These are phyloP conservation scores for Cystobasidium slooffiae DNA, from an alignment of 1,284 basidiomycete genomes.

Conservation along the genomic window DNA sequence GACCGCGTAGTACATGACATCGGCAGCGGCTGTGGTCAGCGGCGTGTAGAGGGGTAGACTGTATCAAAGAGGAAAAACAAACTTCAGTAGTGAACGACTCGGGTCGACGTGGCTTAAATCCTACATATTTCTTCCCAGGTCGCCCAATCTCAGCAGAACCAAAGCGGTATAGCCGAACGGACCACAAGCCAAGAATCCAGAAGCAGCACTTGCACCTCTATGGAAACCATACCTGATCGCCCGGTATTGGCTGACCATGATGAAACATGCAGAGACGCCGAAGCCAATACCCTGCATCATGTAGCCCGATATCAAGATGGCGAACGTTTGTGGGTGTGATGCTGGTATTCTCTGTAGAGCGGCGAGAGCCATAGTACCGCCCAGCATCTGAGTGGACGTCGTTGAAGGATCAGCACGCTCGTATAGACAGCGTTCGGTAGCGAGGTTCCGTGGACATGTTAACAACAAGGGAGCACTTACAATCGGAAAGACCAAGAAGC, in stretches of 20 bases:
- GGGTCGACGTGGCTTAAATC: background rate
- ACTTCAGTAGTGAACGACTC: background rate
- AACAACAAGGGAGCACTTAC: background rate
- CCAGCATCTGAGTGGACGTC: slow-evolving; percentile 8
- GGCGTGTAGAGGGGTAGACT: slow-evolving; percentile 20
- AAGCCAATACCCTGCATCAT: slow-evolving; percentile 36
- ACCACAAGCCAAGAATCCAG: slow-evolving; percentile 25
- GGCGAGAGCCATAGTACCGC: slow-evolving; percentile 23
- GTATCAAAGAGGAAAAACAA: background rate
- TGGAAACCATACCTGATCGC: slow-evolving; percentile 34
- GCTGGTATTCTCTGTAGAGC: slow-evolving; percentile 5
- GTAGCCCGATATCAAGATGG: slow-evolving; percentile 23
- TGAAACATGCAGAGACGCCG: slow-evolving; percentile 23
- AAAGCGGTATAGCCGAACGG: slow-evolving; percentile 31
- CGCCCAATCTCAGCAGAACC: slow-evolving; percentile 21
- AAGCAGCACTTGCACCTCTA: slow-evolving; percentile 32
- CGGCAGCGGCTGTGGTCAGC: slow-evolving; percentile 8
- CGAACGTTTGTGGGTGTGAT: slow-evolving; percentile 6
- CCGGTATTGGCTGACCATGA: slow-evolving; percentile 35
- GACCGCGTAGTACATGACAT: slow-evolving; percentile 21
- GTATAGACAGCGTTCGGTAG: too few species aligned
- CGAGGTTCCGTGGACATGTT: too few species aligned
- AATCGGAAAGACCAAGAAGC: slow-evolving; percentile 34
- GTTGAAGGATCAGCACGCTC: background rate
- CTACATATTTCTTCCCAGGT: slow-evolving; percentile 10